Percentiles rank a stretch among this genome's conserved stretches.
Conservation (phyloP, 2,329 filamentous ascomycete genomes). For the Fusarium sp. region DNA sequence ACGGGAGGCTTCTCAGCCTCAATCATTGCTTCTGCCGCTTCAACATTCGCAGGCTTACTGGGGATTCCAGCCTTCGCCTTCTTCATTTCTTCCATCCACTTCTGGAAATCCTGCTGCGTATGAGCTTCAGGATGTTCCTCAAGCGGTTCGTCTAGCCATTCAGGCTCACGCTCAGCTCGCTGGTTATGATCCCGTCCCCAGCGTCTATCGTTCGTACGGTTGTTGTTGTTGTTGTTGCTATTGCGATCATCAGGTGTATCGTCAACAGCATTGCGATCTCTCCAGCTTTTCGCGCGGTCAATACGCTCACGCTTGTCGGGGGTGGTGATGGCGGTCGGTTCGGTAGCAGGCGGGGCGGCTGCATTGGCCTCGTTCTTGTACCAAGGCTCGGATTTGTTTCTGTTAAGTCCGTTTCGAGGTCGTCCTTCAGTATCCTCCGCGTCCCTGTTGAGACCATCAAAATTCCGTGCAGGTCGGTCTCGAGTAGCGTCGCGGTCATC, state of each 20-base stretch:
- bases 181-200: conserved; percentile 69
- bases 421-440: conserved; percentile 64
- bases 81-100: conserved; percentile 94
- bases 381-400: conserved; percentile 80
- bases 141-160: conserved; percentile 85
- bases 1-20: conserved; percentile 65
- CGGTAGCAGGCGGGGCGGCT: conserved; percentile 23
- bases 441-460: conserved; percentile 63
- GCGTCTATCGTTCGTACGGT: conserved; percentile 58
- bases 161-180: conserved; percentile 81
- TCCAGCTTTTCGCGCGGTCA: conserved; percentile 70
- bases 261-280: conserved; percentile 61
- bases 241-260: conserved; percentile 66
- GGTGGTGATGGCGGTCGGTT: conserved; percentile 46
- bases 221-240: conserved; percentile 47
- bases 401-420: conserved; percentile 72
- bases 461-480: conserved; percentile 59
- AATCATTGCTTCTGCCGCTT: conserved; percentile 50
- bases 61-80: conserved; percentile 62
- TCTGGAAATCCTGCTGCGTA: conserved; percentile 91
- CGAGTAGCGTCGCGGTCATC: conserved; percentile 66
- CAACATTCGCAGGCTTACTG: conserved; percentile 49
- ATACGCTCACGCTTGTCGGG: conserved; percentile 64
- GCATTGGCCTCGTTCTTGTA: conserved; percentile 67
- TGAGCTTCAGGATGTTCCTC: conserved; percentile 77